Conservation (phyloP, 352 stramenopile species). For the Thalassiosira ordinaria region DNA sequence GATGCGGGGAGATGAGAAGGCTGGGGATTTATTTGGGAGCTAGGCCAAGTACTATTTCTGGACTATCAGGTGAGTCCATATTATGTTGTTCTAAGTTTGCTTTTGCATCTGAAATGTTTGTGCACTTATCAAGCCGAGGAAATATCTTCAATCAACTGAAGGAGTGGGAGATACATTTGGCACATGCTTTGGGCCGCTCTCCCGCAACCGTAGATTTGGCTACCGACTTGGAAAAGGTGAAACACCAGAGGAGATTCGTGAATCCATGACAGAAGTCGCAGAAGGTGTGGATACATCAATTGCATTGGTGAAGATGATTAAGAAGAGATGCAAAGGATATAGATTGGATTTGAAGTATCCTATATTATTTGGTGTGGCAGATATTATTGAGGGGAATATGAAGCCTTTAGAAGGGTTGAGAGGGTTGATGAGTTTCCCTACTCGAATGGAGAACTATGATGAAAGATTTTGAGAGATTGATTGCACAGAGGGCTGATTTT, state of each 20-base stretch:
- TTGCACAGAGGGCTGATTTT: too few species aligned
- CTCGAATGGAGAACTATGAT: constrained; percentile 87
- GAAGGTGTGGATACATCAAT: constrained; percentile 95
- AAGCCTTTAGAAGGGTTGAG: constrained; percentile 86
- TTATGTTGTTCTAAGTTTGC: too few species aligned
- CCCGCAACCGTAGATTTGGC: constrained; percentile 94
- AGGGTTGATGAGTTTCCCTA: constrained; percentile 88
- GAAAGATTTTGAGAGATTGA: constrained; percentile 67
- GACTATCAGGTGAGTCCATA: constrained; percentile 89
- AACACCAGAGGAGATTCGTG: constrained; percentile 92
- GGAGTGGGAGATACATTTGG: constrained; percentile 89
- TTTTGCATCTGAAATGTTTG: too few species aligned
- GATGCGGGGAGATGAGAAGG: constrained; percentile 95
- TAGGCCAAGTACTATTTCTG: constrained; percentile 93
- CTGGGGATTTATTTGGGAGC: constrained; percentile 94
- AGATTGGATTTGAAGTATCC: constrained; percentile 89
- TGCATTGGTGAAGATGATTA: constrained; percentile 89
- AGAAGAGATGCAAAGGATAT: constrained; percentile 86
- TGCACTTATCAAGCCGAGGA: not conserved
- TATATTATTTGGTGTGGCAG: constrained; percentile 88
- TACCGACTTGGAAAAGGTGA: constrained; percentile 93
- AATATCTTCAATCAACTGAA: constrained; percentile 21
- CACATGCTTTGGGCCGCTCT: constrained; percentile 95
- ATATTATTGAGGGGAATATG: constrained; percentile 87
- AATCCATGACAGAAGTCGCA: constrained; percentile 86